Base-by-base conservation (phyloP, 352 stramenopile species). In the Globisporangium yorkense region DNA sequence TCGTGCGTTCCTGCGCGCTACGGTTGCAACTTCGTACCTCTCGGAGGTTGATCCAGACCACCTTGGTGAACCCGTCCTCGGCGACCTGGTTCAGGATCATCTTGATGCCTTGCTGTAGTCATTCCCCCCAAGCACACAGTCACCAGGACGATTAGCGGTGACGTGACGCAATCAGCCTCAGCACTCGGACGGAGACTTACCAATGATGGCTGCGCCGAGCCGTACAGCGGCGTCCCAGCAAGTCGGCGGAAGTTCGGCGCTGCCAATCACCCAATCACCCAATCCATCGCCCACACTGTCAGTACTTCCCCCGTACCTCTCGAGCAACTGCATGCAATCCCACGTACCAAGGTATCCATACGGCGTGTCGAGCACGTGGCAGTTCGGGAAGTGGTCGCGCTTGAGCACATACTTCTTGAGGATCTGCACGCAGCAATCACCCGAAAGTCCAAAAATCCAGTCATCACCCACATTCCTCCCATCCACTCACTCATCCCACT, bases 401-500 rank as follows among this genome's bases (percentile, higher is more conserved):
- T 93, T 94, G 54, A 94, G 75, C 57, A 94, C 79, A 49, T 93
- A 94, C 56, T 92, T 89, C 44, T 84, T 85, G 15, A 94, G 57
- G 29, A 94, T 71, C 76, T 82, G 51, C 15, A 52, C 8, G 31
- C 3, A n/a, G 15, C 37, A 43, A 16, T 27, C 58, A 66, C 24
- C 56, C 1, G 52, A 35, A 41, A 35, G 51, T 29, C 65, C 29
- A 35, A 29, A 15, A 41, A 41, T 1, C 9, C 9, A 2, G 37
- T 41, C 37, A 41, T 3, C 37, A 41, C 37, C 37, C 37, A 41
- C 12, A 15, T 41, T 3, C 37, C 10, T 41, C 9, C 37, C 10
- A 18, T 18, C 37, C 37, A 41, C 37, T 41, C 37, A 41, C 37
- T 41, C 37, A 41, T 41, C 37, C 37, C 37, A 41, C 37, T 41